Conservation (phyloP, 352 stramenopile species). For the Plasmopara viticola region DNA sequence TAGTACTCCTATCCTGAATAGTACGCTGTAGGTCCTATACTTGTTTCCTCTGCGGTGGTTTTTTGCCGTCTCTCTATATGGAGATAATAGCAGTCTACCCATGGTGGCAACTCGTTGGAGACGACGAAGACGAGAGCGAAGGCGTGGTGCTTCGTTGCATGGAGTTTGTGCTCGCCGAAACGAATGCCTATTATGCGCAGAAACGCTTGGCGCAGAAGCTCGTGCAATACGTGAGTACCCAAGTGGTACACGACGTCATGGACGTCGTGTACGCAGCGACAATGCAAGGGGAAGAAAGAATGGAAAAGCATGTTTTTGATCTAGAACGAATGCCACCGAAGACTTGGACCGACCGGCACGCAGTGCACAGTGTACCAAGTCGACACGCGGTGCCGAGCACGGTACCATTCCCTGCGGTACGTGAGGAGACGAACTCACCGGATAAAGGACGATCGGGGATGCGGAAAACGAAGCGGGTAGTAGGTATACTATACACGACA, state of each 20-base stretch:
- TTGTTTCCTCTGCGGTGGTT: no score
- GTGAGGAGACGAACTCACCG: not conserved
- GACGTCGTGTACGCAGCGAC: conserved; percentile 31
- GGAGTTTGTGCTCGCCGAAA: conserved; percentile 51
- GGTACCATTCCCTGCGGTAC: no score
- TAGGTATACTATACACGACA: no score
- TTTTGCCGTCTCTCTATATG: not conserved
- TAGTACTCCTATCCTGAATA: no score
- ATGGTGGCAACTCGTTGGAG: conserved; percentile 22
- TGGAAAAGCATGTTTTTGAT: conserved; percentile 17
- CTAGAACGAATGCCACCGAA: conserved; percentile 22
- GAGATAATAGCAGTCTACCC: conserved; percentile 37
- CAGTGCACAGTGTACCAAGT: conserved; percentile 35
- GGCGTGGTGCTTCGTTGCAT: conserved; percentile 40
- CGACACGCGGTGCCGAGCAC: conserved; percentile 4
- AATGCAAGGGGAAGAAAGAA: conserved; percentile 16
- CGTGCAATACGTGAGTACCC: conserved; percentile 19
- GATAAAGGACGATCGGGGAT: not conserved
- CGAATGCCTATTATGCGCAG: conserved; percentile 45
- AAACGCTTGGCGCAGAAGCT: conserved; percentile 22
- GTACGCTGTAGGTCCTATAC: no score
- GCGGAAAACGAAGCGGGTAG: no score
- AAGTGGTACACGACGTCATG: conserved; percentile 31
- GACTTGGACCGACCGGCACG: conserved; percentile 37
- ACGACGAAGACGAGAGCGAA: conserved; percentile 50